A percentile compares a stretch with the other conserved stretches of the same genome.
Evolutionary conservation across 2,329 filamentous ascomycete species (phyloP).

Genomic region (Fusarium torreyae): DNA sequence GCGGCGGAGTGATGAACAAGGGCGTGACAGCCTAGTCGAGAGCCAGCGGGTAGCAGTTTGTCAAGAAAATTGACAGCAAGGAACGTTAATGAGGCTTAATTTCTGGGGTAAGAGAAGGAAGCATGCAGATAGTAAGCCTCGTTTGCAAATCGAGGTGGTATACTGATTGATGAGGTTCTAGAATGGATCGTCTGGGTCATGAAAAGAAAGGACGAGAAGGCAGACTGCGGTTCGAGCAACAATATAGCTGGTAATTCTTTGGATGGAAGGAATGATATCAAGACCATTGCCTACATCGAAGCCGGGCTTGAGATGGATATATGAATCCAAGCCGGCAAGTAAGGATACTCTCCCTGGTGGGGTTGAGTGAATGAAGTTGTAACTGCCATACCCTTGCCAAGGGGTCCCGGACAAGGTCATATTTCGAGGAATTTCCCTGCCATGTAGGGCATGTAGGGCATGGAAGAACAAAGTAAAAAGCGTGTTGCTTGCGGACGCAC

Average conservation of each 20-base stretch:
- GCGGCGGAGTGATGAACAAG: constrained; percentile 29
- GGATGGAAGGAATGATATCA: constrained; percentile 30
- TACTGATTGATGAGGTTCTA: constrained; percentile 18
- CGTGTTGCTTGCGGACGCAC: constrained; percentile 40
- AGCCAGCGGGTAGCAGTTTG: constrained; percentile 26
- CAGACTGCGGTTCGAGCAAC: constrained; percentile 13
- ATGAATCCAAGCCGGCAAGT: constrained; percentile 42
- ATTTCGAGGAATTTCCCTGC: constrained; percentile 40
- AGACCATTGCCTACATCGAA: constrained; percentile 23
- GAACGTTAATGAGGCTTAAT: constrained; percentile 25
- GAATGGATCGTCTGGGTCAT: constrained; percentile 7
- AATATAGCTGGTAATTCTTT: constrained; percentile 22
- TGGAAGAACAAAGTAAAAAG: constrained; percentile 58
- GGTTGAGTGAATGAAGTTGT: constrained; percentile 43
- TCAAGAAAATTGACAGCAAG: constrained; percentile 29
- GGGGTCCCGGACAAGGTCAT: constrained; percentile 44
- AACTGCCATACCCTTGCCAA: constrained; percentile 45
- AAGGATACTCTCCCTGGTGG: constrained; percentile 40
- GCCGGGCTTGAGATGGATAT: constrained; percentile 47
- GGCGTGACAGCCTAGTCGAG: constrained; percentile 11
- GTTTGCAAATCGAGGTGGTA: constrained; percentile 11
- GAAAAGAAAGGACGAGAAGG: constrained; percentile 32
- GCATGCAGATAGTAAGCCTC: constrained; percentile 1
- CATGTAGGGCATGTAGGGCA: constrained; percentile 44
- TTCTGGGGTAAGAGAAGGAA: constrained; percentile 5